These are phyloP conservation scores for Nitzschia sp. DNA, from an alignment of 108 stramenopile genomes.

Conservation along the genomic window DNA sequence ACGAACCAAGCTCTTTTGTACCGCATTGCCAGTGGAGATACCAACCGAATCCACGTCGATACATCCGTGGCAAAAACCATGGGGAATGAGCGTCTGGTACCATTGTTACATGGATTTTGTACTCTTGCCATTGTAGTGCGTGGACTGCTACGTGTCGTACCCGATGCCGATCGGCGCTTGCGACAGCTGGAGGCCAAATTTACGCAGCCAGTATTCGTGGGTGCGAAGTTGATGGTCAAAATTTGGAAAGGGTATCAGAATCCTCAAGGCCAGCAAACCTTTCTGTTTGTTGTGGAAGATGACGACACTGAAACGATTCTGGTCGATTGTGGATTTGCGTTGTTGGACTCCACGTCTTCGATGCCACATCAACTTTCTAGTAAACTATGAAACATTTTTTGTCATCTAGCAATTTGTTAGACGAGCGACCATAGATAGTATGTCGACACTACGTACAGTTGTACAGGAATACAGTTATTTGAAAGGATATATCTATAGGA, in stretches of 20 bases:
- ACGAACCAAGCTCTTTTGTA: conserved; percentile 78
- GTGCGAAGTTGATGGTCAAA: conserved; percentile 46
- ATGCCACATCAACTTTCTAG: not conserved
- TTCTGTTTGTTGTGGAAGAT: conserved; percentile 27
- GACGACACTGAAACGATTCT: conserved; percentile 13
- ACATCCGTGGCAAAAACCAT: conserved; percentile 29
- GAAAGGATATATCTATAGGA: no score
- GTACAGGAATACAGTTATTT: no score
- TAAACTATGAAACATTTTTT: not conserved
- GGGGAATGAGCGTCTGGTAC: conserved; percentile 40
- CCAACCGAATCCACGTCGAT: conserved; percentile 85
- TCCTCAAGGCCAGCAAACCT: not conserved
- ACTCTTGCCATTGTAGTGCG: conserved; percentile 74
- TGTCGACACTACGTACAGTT: no score
- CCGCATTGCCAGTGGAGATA: conserved; percentile 85
- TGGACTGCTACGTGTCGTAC: conserved; percentile 41
- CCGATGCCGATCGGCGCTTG: conserved; percentile 9
- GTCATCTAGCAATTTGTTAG: no score
- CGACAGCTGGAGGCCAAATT: conserved; percentile 46
- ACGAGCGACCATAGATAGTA: no score
- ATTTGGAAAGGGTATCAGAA: conserved; percentile 32
- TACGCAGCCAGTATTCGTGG: conserved; percentile 66
- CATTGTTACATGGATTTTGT: conserved; percentile 87
- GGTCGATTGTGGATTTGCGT: conserved; percentile 27
- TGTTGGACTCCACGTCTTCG: not conserved